Evolutionary conservation across 345 rosid species (phyloP), one percentile per base, ranked within the genome.

Genomic region (Raphanus raphanistrum): DNA sequence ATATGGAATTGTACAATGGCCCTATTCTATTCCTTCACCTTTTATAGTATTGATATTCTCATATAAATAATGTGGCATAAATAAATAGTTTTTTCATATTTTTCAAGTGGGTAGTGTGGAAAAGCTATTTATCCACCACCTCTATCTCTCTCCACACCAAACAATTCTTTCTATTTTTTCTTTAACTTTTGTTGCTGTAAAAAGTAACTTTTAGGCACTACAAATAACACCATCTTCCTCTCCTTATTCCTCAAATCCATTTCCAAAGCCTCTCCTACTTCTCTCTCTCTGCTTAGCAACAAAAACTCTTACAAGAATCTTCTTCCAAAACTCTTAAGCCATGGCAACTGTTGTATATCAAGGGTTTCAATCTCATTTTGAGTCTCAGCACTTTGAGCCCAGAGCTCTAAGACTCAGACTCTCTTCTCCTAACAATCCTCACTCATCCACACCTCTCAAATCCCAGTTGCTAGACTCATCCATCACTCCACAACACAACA

Each of bases 291-390:
- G 66, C 68, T 60, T 57, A 66, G 59, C 76, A 57, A 73, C 21
- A 8, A 41, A 66, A 61, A 59, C 60, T 57, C 64, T 48, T 69
- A 57, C 68, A 27, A 74, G 33, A 63, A 32, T 36, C 26, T 57
- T 43, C 32, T 10, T 13, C n/a, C 48, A 17, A 12, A 45, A 60
- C 68, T 17, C 10, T 27, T 36, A 61, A 65, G 32, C 59, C 10
- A 91, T 94, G 98, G 89, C 90, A n/a, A 88, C 94, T 13, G 65
- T 89, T 65, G 87, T 89, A 43, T 89, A 72, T 72, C 97, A 79
- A 81, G 92, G 89, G 33, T 73, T 77, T 32, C 86, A 84, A 64
- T 85, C 96, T 21, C 74, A 86, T 62, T 86, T 86, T 4, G 92
- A 88, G 81, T 80, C 94, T 27, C 86, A 83, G 32, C 57, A 83